These are phyloP conservation scores for Trypanosoma lewisi DNA, from an alignment of 208 protist genomes.

Conservation along the genomic window DNA sequence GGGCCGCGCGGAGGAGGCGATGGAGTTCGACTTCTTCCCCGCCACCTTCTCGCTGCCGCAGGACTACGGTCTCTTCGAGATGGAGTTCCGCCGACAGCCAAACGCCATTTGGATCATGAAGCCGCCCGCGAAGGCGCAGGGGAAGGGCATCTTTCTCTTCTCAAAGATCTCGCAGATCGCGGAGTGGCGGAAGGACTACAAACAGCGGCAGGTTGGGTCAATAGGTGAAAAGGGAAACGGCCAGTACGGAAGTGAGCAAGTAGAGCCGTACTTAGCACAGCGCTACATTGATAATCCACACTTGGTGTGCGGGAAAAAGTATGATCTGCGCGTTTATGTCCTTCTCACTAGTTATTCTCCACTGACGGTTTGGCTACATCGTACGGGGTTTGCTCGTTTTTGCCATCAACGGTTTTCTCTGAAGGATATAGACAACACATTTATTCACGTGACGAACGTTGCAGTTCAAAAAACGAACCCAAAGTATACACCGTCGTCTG, in stretches of 20 bases:
- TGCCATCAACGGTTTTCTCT: constrained; percentile 90
- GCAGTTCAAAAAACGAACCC: constrained; percentile 95
- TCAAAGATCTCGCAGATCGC: constrained; percentile 94
- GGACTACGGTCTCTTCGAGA: constrained; percentile 94
- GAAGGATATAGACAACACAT: constrained; percentile 90
- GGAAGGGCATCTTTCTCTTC: constrained; percentile 97
- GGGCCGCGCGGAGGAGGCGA: constrained; percentile 73
- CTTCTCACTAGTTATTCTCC: constrained; percentile 86
- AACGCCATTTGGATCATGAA: constrained; percentile 97
- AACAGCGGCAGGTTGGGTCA: constrained; percentile 38
- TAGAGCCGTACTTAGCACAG: constrained; percentile 87
- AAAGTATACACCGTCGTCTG: constrained; percentile 82
- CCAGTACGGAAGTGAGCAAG: constrained; percentile 42
- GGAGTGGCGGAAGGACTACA: constrained; percentile 91
- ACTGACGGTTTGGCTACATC: constrained; percentile 88
- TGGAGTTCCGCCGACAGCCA: constrained; percentile 92
- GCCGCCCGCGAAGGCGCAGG: constrained; percentile 94
- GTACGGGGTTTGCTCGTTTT: constrained; percentile 92
- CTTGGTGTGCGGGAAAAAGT: constrained; percentile 92
- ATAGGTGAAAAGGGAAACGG: constrained; percentile 23
- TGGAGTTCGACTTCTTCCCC: constrained; percentile 94
- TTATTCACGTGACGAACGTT: constrained; percentile 97
- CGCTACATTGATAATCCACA: constrained; percentile 91
- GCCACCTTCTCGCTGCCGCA: constrained; percentile 92
- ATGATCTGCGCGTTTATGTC: constrained; percentile 93